phyloP scores from a whole-genome alignment of 169 alveolate species.

The Perkinsus chesapeaki region DNA sequence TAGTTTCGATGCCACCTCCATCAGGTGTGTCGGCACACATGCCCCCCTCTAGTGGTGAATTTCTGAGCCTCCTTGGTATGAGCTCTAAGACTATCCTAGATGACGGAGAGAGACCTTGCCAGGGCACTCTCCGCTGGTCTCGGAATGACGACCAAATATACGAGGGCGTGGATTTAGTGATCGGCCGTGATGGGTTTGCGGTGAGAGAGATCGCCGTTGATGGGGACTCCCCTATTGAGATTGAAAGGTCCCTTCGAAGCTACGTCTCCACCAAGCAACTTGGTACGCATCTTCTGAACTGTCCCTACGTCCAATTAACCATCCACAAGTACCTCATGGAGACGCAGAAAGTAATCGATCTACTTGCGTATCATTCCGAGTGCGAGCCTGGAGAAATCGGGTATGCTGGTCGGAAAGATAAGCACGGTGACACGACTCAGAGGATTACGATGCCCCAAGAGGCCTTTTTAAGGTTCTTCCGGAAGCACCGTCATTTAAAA shows the following conservation, averaged over 20 bases:
- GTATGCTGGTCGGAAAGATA: not conserved
- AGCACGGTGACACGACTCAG: not conserved
- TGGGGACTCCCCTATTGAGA: not conserved
- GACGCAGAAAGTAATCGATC: not conserved
- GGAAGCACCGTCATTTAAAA: not conserved
- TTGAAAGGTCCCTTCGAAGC: not conserved
- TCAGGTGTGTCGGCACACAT: too few species aligned
- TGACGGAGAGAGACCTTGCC: not conserved
- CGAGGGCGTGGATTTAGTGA: not conserved
- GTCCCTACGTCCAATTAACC: not conserved
- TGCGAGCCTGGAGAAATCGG: not conserved
- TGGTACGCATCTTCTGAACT: not conserved
- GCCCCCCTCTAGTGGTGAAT: not conserved
- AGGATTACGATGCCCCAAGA: not conserved
- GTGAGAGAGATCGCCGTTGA: not conserved
- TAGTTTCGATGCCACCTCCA: too few species aligned
- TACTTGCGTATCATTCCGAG: not conserved
- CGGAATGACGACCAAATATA: not conserved
- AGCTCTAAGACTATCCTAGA: not conserved
- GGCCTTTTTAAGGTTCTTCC: not conserved
- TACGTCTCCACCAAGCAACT: not conserved
- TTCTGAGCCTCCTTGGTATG: not conserved
- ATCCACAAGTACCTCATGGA: not conserved
- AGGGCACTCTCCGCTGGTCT: not conserved
- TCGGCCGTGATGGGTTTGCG: not conserved